These are phyloP conservation scores for Candida sp. DNA, from an alignment of 1,139 yeast species.

Conservation along the genomic window DNA sequence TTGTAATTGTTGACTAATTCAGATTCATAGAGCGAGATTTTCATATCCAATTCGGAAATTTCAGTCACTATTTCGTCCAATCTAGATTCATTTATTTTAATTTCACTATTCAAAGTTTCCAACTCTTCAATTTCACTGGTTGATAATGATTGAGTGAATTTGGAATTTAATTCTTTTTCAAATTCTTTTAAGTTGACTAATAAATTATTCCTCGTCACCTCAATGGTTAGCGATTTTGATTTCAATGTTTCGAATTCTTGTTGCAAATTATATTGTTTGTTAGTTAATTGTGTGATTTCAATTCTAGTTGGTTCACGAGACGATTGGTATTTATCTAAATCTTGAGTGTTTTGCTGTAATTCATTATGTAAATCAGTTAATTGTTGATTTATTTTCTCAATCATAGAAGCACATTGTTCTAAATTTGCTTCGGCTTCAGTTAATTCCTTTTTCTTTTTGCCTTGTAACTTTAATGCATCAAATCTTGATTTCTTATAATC, in stretches of 20 bases:
- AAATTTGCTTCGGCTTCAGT: conserved; percentile 29
- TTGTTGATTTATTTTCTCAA: conserved; percentile 23
- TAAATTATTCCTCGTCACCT: conserved; percentile 22
- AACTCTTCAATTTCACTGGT: conserved; percentile 36
- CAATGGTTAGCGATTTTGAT: conserved; percentile 17
- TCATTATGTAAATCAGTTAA: conserved; percentile 36
- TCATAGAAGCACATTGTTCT: conserved; percentile 14
- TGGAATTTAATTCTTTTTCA: conserved; percentile 48
- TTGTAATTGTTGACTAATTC: conserved; percentile 52
- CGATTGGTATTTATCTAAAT: conserved; percentile 28
- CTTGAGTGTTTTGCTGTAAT: conserved; percentile 41
- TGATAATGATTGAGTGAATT: conserved; percentile 54
- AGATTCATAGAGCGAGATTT: conserved; percentile 49
- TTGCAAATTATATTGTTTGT: conserved; percentile 36
- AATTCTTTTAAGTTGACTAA: conserved; percentile 35
- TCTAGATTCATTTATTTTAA: conserved; percentile 38
- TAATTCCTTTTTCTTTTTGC: conserved; percentile 49
- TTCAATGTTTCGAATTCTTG: conserved; percentile 36
- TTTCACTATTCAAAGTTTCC: conserved; percentile 27
- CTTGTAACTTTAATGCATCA: conserved; percentile 61
- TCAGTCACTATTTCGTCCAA: conserved; percentile 41
- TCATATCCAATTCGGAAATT: conserved; percentile 48
- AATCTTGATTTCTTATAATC: conserved; percentile 67
- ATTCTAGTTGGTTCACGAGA: conserved; percentile 44
- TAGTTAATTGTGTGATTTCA: conserved; percentile 37